These are phyloP conservation scores for Spizellomyces punctatus DNA, from an alignment of 192 early-diverging fungal species.

Conservation along the genomic window DNA sequence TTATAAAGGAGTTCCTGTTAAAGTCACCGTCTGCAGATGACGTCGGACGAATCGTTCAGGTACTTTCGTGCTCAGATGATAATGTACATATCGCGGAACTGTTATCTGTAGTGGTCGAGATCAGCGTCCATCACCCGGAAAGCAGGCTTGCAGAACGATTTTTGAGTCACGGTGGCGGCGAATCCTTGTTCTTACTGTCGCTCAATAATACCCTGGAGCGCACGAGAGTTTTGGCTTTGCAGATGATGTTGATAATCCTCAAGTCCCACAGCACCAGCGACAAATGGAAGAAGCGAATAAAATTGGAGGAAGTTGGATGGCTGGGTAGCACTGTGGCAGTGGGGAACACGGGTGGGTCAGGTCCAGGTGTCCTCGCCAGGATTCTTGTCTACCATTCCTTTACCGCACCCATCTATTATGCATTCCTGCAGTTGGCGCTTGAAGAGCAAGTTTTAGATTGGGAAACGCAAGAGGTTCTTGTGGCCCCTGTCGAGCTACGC, in stretches of 20 bases:
- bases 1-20: slow-evolving; percentile 11
- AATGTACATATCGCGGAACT: slow-evolving; percentile 7
- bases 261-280: slow-evolving; percentile 32
- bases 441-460: slow-evolving; percentile 41
- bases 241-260: slow-evolving; percentile 2
- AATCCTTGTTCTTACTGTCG: slow-evolving; percentile 10
- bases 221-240: slow-evolving; percentile 18
- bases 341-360: slow-evolving; percentile 11
- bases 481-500: slow-evolving; percentile 19
- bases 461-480: slow-evolving; percentile 19
- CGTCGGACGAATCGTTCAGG: background rate
- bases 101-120: slow-evolving; percentile 4
- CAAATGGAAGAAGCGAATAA: slow-evolving; percentile 39
- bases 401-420: slow-evolving; percentile 23
- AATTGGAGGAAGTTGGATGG: slow-evolving; percentile 34
- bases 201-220: background rate
- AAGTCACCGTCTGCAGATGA: background rate
- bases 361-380: background rate
- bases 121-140: slow-evolving; percentile 3
- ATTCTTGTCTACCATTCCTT: slow-evolving; percentile 1
- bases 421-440: slow-evolving; percentile 37
- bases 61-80: slow-evolving; percentile 1
- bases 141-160: slow-evolving; percentile 16
- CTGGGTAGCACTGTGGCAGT: background rate
- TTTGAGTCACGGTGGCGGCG: slow-evolving; percentile 12